Evolutionary conservation across 352 stramenopile genomes (phyloP).

Genomic region (Pythium sp.): DNA sequence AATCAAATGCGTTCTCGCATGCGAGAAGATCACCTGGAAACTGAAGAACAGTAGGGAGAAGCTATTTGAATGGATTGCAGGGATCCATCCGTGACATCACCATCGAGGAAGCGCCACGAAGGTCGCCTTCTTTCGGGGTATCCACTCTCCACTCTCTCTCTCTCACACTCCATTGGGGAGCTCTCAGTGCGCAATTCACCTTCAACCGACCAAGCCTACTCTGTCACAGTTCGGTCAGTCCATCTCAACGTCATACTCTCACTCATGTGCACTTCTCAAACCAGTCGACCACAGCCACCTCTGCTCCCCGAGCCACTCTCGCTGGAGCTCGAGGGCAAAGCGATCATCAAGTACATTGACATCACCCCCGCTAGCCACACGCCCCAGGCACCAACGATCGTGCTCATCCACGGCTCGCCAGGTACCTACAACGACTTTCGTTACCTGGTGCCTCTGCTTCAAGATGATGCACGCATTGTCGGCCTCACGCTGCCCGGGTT

Average conservation of each 20-base stretch:
- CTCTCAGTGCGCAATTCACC: background rate
- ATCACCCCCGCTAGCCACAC: constrained; percentile 11
- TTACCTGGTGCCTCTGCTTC: constrained; percentile 51
- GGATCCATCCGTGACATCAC: background rate
- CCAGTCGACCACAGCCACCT: background rate
- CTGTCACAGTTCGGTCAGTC: background rate
- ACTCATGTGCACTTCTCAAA: background rate
- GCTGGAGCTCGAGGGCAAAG: constrained; percentile 34
- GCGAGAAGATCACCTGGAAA: background rate
- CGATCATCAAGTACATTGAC: constrained; percentile 41
- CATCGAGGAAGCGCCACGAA: background rate
- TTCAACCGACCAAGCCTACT: background rate
- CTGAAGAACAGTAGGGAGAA: background rate
- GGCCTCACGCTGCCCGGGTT: constrained; percentile 63
- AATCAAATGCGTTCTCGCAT: background rate
- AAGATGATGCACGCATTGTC: constrained; percentile 43
- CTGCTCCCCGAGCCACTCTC: constrained; percentile 24
- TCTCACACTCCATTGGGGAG: background rate
- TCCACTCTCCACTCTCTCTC: background rate
- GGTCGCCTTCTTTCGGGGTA: background rate
- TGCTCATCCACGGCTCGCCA: constrained; percentile 67
- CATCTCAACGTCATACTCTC: background rate
- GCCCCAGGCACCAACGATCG: constrained; percentile 29
- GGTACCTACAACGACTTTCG: constrained; percentile 64
- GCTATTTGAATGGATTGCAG: background rate